Evolutionary conservation across 192 early-diverging fungal genomes (phyloP), one percentile per base, ranked within the genome.

Genomic region (Podila horticola): DNA sequence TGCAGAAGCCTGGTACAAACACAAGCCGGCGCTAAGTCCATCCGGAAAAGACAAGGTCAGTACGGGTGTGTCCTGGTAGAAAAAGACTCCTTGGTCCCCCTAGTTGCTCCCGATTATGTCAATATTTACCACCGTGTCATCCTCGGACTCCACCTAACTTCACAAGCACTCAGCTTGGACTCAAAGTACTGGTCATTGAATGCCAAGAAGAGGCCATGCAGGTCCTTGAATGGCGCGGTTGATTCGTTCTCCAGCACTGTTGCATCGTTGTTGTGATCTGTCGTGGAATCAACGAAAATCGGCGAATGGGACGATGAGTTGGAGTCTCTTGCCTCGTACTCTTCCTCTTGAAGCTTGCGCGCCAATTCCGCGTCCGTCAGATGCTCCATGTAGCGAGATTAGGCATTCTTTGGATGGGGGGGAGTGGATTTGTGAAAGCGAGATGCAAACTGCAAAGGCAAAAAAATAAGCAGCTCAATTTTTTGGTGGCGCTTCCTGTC

Each of bases 161-260:
- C 90, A n/a, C 90, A 84, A 8, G 64, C 67, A 34, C 65, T 71
- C n/a, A 92, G 69, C 60, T 82, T 83, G 3, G 84, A 81, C 30
- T 83, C 64, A 75, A 92, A 92, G 58, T 87, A 92, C 48, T 75
- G 74, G 41, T 87, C 82, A 64, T 91, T 88, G 62, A 88, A 91
- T 2, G 70, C 66, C 38, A 86, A 65, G 62, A 90, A 91, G 13
- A 91, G 74, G n/a, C 52, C 64, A 52, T 91, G 88, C 10, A 91
- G 60, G 67, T 91, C 90, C 41, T 79, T 79, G 62, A 79, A 79
- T 24, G 75, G 75, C 0, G 59, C 69, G 9, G 71, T 63, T 0
- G 64, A 49, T 26, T 71, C 62, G 6, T 59, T 3, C 24, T 33
- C 55, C 9, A 63, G 29, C 4, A 33, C 67, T 11, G 28, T 19